Conservation (phyloP, 345 rosid species). For the Bretschneidera sinensis region DNA sequence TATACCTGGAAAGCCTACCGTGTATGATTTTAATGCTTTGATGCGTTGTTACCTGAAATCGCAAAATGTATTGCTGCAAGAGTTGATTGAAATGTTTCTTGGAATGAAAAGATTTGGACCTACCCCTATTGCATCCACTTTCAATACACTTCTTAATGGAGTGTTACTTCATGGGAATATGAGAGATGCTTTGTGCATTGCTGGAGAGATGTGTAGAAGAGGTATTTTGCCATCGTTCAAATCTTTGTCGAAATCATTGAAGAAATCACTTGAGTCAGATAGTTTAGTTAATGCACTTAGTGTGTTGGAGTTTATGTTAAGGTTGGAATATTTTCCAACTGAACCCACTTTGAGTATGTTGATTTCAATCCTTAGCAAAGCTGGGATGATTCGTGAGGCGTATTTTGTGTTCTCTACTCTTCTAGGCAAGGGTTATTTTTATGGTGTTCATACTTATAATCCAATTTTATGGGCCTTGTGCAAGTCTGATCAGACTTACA, state of each 20-base stretch:
- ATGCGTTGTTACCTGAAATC: constrained; percentile 25
- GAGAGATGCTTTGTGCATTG: constrained; percentile 18
- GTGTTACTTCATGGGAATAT: constrained; percentile 18
- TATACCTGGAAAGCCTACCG: constrained; percentile 27
- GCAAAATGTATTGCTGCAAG: constrained; percentile 4
- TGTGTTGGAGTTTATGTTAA: constrained; percentile 27
- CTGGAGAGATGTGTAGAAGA: constrained; percentile 26
- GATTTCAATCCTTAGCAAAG: constrained; percentile 25
- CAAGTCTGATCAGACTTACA: constrained; percentile 25
- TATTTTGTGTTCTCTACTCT: constrained; percentile 17
- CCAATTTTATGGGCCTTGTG: constrained; percentile 38
- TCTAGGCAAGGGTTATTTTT: constrained; percentile 18
- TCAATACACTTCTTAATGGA: constrained; percentile 28
- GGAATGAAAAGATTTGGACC: constrained; percentile 33
- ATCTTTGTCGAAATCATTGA: constrained; percentile 20
- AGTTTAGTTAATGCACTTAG: constrained; percentile 19
- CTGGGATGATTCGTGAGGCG: constrained; percentile 25
- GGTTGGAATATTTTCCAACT: constrained; percentile 23
- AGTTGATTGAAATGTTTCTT: constrained; percentile 18
- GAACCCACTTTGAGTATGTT: constrained; percentile 16
- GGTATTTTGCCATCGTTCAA: constrained; percentile 28
- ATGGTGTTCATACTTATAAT: constrained; percentile 20
- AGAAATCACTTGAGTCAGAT: constrained; percentile 17
- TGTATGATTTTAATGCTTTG: constrained; percentile 31
- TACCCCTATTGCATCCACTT: constrained; percentile 30